These are phyloP conservation scores for Mallotus repandus DNA, from an alignment of 441 rosid species.

Conservation along the genomic window DNA sequence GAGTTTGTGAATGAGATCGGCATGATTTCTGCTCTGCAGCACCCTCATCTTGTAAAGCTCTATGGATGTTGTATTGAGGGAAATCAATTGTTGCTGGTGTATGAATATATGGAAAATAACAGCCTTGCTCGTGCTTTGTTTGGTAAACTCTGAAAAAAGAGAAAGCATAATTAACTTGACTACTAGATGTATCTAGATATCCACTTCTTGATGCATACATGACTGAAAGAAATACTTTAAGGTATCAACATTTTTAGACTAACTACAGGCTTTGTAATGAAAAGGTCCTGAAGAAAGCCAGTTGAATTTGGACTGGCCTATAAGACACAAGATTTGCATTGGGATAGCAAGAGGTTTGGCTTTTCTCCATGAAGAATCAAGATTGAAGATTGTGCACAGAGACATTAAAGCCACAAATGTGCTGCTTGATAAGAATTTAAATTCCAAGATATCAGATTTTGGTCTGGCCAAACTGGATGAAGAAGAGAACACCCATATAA, in stretches of 20 bases:
- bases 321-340: constrained; percentile 37
- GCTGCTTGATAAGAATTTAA: no score
- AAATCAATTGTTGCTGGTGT: constrained; percentile 44
- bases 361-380: constrained; percentile 52
- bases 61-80: constrained; percentile 51
- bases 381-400: constrained; percentile 54
- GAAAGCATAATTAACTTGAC: background rate
- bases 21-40: constrained; percentile 49
- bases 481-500: constrained; percentile 19
- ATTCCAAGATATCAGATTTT: no score
- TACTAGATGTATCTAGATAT: no score
- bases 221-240: background rate
- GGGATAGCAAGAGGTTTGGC: constrained; percentile 52
- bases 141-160: constrained; percentile 29
- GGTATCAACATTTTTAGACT: background rate
- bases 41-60: constrained; percentile 47
- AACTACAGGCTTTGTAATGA: background rate
- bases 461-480: no score
- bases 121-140: constrained; percentile 52
- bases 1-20: constrained; percentile 52
- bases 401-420: constrained; percentile 50
- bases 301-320: constrained; percentile 42
- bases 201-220: no score
- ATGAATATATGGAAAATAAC: constrained; percentile 57
- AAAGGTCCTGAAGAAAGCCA: constrained; percentile 32